These are phyloP conservation scores for Canavalia gladiata DNA, from an alignment of 306 rosid species.

Conservation along the genomic window DNA sequence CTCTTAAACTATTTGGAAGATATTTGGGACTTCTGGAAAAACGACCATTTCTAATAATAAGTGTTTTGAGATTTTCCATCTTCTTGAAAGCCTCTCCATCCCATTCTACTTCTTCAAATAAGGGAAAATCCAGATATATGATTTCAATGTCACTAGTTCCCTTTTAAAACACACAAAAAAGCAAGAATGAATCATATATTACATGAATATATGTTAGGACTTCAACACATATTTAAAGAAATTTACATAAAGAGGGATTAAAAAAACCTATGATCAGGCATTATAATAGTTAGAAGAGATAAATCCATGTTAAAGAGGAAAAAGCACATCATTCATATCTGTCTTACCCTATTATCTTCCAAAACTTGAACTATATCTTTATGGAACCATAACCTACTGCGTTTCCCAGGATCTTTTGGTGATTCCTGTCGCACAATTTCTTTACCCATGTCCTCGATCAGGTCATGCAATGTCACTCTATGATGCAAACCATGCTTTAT, in stretches of 20 bases:
- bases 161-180: background rate
- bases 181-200: background rate
- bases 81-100: constrained; percentile 31
- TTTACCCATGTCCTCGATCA: constrained; percentile 41
- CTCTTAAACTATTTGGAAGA: constrained; percentile 47
- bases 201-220: background rate
- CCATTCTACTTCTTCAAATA: constrained; percentile 26
- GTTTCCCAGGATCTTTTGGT: background rate
- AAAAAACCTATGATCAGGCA: no score
- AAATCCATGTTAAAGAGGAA: background rate
- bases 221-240: background rate
- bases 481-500: background rate
- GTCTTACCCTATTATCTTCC: constrained; percentile 18
- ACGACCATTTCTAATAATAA: no score
- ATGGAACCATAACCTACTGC: constrained; percentile 42
- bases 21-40: constrained; percentile 29
- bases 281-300: background rate
- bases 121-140: background rate
- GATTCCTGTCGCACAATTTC: constrained; percentile 36
- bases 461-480: constrained; percentile 14
- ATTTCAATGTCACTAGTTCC: constrained; percentile 18
- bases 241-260: background rate
- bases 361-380: constrained; percentile 40
- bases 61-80: constrained; percentile 13
- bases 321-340: background rate